phyloP scores from a whole-genome alignment of 2,329 filamentous ascomycete genomes.

The Trichoderma hamatum region DNA sequence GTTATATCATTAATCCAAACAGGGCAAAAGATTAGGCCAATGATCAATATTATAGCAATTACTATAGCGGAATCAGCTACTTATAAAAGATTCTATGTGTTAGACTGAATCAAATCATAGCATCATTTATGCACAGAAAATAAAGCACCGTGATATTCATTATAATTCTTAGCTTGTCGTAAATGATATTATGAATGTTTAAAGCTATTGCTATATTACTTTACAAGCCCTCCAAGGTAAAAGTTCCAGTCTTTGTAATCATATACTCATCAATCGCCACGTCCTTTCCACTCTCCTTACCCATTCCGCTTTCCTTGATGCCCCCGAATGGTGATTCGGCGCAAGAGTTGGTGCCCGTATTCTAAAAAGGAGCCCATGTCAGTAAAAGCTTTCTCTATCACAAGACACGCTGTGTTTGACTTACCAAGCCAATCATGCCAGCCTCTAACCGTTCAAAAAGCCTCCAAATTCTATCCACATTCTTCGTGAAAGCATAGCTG shows the following conservation, averaged over 20 bases:
- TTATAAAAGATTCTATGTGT: too few species aligned
- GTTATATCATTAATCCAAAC: too few species aligned
- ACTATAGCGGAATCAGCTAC: too few species aligned
- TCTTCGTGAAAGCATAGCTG: constrained; percentile 68
- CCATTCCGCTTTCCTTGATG: constrained; percentile 52
- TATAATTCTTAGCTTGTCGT: background rate
- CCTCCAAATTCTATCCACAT: constrained; percentile 47
- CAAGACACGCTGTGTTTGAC: constrained; percentile 28
- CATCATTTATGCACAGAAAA: too few species aligned
- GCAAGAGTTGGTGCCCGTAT: constrained; percentile 46
- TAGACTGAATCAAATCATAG: too few species aligned
- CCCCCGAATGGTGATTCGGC: constrained; percentile 52
- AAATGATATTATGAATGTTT: background rate
- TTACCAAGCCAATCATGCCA: constrained; percentile 43
- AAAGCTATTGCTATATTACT: background rate
- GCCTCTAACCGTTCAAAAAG: constrained; percentile 54
- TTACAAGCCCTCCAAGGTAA: constrained; percentile 41
- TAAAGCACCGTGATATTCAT: background rate
- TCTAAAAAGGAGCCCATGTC: constrained; percentile 34
- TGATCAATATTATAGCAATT: too few species aligned
- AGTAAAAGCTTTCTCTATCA: background rate
- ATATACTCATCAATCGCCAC: constrained; percentile 52
- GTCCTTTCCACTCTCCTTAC: constrained; percentile 53
- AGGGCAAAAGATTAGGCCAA: too few species aligned
- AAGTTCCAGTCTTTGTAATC: constrained; percentile 50